Evolutionary conservation across 164 flowering plant species (phyloP), one percentile per base, ranked within the genome.

Genomic region (Dillenia turbinata): DNA sequence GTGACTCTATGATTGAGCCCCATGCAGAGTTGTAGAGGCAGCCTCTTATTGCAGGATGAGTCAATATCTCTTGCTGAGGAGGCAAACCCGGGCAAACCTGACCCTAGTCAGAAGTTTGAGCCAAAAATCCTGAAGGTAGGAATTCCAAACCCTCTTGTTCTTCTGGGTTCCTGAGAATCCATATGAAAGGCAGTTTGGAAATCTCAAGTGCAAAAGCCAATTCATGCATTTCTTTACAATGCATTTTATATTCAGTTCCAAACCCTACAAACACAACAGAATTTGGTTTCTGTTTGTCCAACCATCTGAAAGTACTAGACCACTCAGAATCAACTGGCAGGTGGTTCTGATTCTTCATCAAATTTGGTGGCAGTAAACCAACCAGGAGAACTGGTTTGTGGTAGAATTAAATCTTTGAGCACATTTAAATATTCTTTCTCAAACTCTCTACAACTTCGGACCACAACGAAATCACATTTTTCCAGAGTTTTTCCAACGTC

Each of bases 11-110:
- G 0, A 70, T 69, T 4, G 85, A 62, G 1, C 78, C 75, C 77
- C 77, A 78, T 1, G 80, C 85, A 3, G 74, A 54, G n/a, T 81
- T 80, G 52, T 66, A 73, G 49, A 81, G 53, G 2, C 66, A 69
- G 5, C 78, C 82, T 12, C 79, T 75, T 10, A 78, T 66, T 8
- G 82, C 53, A 2, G 75, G 69, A 24, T 81, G 82, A 24, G 73
- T 75, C 10, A 81, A 26, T 2, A 78, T 76, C 9, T 74, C 57
- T 16, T 45, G 15, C 13, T 78, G 82, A 1, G 78, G 78, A 0
- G 71, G 77, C 81, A 78, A 81, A 2, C 73, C 79, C 12, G 68
- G 9, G 44, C 60, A 57, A 13, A 78, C 78, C n/a, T 64, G 33
- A 1, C 80, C 77, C 15, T 59, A 54, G 0, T 43, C 63, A 0